Percentiles rank a stretch among this genome's conserved stretches.
Evolutionary conservation across 2,329 filamentous ascomycete species (phyloP).

Genomic region (Pseudogymnoascus destructans): DNA sequence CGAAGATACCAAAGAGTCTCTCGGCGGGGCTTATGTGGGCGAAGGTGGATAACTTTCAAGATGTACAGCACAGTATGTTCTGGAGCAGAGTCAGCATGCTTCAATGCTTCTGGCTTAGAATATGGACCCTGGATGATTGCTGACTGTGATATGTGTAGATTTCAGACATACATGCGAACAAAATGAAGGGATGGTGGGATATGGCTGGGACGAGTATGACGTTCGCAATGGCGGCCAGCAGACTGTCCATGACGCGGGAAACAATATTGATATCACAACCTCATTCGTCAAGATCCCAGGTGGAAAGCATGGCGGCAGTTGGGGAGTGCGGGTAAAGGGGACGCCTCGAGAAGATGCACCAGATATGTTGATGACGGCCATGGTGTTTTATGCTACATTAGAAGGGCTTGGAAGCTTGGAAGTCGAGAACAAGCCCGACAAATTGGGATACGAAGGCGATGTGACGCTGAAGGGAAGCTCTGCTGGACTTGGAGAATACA

Average conservation of each 20-base stretch:
- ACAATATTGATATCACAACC: conserved; percentile 80
- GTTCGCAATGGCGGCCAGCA: conserved; percentile 75
- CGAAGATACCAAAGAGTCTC: conserved; percentile 68
- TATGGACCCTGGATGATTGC: neutral
- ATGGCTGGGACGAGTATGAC: conserved; percentile 97
- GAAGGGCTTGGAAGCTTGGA: conserved; percentile 62
- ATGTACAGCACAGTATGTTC: conserved; percentile 60
- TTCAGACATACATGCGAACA: conserved; percentile 95
- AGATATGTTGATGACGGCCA: conserved; percentile 54
- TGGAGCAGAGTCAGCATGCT: neutral
- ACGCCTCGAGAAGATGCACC: conserved; percentile 57
- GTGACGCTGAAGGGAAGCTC: conserved; percentile 61
- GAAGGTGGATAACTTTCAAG: conserved; percentile 64
- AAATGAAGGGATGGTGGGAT: conserved; percentile 82
- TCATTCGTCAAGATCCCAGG: conserved; percentile 89
- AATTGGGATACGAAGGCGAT: conserved; percentile 41
- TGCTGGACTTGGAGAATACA: conserved; percentile 63
- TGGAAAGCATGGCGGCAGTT: conserved; percentile 74
- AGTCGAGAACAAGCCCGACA: conserved; percentile 41
- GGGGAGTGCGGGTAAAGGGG: conserved; percentile 81
- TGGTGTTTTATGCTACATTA: conserved; percentile 71
- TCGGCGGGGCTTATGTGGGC: conserved; percentile 81
- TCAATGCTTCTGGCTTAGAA: neutral
- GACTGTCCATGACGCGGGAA: conserved; percentile 79
- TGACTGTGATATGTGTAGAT: conserved; percentile 34